Base-by-base conservation (phyloP, 352 stramenopile species). In the Globisporangium canariense region DNA sequence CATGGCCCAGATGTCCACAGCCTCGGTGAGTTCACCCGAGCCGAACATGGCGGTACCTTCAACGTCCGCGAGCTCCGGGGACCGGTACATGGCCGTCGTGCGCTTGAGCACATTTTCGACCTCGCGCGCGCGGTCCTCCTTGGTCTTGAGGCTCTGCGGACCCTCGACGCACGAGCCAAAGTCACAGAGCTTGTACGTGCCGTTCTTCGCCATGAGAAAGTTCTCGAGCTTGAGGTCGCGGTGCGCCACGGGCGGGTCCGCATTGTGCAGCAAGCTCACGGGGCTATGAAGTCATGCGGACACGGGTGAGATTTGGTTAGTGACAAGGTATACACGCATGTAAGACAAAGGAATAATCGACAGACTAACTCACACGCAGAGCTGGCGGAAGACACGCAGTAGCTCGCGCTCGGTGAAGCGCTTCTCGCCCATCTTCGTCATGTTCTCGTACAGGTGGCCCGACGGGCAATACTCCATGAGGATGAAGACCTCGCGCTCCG, bases 181-280 rank as follows among this genome's bases (percentile, higher is more conserved):
- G 78, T 98, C 94, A 64, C 93, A 98, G 20, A 99, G 70, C 66
- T 98, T 98, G 83, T 98, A 98, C 2, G 96, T 68, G n/a, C 76
- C 70, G 50, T 96, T 90, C 47, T 83, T 87, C 3, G 76, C 83
- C 25, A 98, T 73, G 8, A 99, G 72, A 60, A 99, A 98, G 76
- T 99, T 99, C 69, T 99, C 96, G 28, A 98, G 85, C 77, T 99
- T 99, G 22, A 99, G 75, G 77, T 99, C 97, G 34, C 97, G 88
- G 69, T 99, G 97, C 2, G 97, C 90, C 58, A 99, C 93, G 1
- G 96, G 85, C 32, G 96, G 94, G 34, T 94, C 76, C 46, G 96
- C 81, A 38, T 71, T 63, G 62, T 94, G 83, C 20, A 94, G 64
- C 62, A 88, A 57, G 14, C 70, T 71, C 38, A 92, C 79, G 11